These are phyloP conservation scores for Exidia glandulosa DNA, from an alignment of 768 basidiomycete genomes.

Conservation along the genomic window DNA sequence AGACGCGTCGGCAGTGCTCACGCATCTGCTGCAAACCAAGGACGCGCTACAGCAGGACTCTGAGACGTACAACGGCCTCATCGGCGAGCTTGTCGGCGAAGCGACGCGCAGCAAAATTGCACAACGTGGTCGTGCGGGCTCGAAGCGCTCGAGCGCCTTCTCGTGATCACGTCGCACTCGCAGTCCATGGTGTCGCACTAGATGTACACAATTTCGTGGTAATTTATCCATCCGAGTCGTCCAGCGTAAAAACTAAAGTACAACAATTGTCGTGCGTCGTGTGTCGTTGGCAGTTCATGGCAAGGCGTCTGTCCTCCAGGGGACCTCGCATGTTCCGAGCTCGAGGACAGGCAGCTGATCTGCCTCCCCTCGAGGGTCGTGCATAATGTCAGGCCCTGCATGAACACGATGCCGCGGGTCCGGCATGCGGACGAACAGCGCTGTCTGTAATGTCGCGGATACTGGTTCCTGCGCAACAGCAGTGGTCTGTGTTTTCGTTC, in stretches of 20 bases:
- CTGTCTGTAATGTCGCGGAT: not conserved
- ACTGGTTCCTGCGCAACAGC: not conserved
- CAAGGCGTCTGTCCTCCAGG: not conserved
- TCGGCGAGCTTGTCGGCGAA: constrained; percentile 86
- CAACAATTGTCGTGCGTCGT: no score
- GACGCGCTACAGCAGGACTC: constrained; percentile 79
- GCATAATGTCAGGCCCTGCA: not conserved
- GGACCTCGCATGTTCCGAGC: not conserved
- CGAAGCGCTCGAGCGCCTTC: not conserved
- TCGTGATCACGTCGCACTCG: not conserved
- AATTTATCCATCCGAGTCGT: not conserved
- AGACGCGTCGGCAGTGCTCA: constrained; percentile 63
- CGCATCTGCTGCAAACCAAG: constrained; percentile 69
- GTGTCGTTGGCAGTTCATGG: not conserved
- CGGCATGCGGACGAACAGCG: not conserved
- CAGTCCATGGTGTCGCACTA: not conserved
- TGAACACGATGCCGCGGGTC: not conserved
- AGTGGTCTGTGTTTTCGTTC: not conserved
- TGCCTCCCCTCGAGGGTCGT: not conserved
- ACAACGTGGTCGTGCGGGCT: not conserved
- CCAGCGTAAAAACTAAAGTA: not conserved
- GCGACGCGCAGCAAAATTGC: constrained; percentile 33
- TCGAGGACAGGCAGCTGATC: not conserved
- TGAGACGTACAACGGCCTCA: constrained; percentile 82
- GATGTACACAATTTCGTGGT: not conserved